These are phyloP conservation scores for Diaporthe citriasiana DNA, from an alignment of 2,329 filamentous ascomycete species.

Conservation along the genomic window DNA sequence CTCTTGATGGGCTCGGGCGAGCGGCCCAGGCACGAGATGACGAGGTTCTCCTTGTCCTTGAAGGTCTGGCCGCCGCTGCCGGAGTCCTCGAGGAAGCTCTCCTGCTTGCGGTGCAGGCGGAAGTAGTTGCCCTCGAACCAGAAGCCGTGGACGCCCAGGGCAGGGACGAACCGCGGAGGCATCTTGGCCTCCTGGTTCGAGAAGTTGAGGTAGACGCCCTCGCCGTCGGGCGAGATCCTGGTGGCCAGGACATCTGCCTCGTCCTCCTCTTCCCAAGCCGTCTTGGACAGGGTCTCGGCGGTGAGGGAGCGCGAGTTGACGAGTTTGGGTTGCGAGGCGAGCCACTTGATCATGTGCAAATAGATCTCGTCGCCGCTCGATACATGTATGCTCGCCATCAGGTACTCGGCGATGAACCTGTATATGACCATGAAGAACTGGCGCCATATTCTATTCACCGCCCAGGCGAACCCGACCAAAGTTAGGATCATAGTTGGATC, in stretches of 20 bases:
- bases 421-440: slow-evolving; percentile 52
- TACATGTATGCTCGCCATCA: slow-evolving; percentile 68
- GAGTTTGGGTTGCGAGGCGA: slow-evolving; percentile 66
- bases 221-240: slow-evolving; percentile 55
- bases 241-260: slow-evolving; percentile 57
- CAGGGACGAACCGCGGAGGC: slow-evolving; percentile 67
- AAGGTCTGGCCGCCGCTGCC: slow-evolving; percentile 53
- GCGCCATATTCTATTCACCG: slow-evolving; percentile 55
- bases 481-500: slow-evolving; percentile 64
- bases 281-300: slow-evolving; percentile 68
- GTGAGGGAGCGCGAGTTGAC: slow-evolving; percentile 66
- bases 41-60: slow-evolving; percentile 66
- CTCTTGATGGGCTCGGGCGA: slow-evolving; percentile 67
- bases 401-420: slow-evolving; percentile 57
- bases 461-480: slow-evolving; percentile 63
- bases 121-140: slow-evolving; percentile 69
- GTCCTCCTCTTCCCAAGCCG: slow-evolving; percentile 70
- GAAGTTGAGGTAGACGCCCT: slow-evolving; percentile 69
- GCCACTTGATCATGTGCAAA: slow-evolving; percentile 69
- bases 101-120: slow-evolving; percentile 60
- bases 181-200: slow-evolving; percentile 69
- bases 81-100: slow-evolving; percentile 57
- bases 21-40: slow-evolving; percentile 69
- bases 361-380: slow-evolving; percentile 71
- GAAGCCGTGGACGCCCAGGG: slow-evolving; percentile 66